Evolutionary conservation across 2,329 filamentous ascomycete genomes (phyloP), one percentile per base, ranked within the genome.

Genomic region (Aspergillus sp.): DNA sequence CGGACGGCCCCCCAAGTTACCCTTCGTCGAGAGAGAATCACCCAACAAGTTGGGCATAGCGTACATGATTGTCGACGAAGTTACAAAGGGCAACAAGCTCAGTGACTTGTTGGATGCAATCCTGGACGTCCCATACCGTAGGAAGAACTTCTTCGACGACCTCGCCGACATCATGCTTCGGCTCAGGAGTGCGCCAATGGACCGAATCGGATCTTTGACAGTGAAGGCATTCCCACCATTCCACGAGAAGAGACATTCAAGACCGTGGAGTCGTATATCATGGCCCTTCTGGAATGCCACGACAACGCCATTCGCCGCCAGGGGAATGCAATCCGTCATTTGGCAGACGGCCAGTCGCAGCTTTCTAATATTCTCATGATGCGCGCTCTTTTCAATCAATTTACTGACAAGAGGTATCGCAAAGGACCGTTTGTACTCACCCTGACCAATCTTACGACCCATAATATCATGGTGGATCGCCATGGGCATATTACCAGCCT

Each of bases 381-480:
- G 68, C 69, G 51, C 69, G 71, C 57, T 41, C 65, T 49, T 41
- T 60, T 45, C 52, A 62, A 15, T 66, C 73, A 58, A 40, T 70
- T 52, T 69, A 68, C 63, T 25, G 66, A 41, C 12, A 60, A 62
- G 9, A 66, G 73, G 64, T 64, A 74, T 25, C 65, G 69, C 12
- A 55, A 68, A 23, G 74, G 74, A 1, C 73, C 73, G 0, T 79
- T 76, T 57, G 57, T 72, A 31, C 64, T 72, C 35, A 64, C 52
- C 1, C 67, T 79, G 9, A 77, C 74, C 7, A 76, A 79, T 58
- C 62, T 79, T 14, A 72, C 79, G 55, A 64, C 65, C 46, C 73
- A 72, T 53, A 79, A 79, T 51, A 70, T 73, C n/a, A 67, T 72
- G 43, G 70, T 72, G 9, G 68, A 73, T 50, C 54, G 69, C 9